Evolutionary conservation across 768 basidiomycete species (phyloP), one percentile per base, ranked within the genome.

Genomic region (Calocybe cyanea): DNA sequence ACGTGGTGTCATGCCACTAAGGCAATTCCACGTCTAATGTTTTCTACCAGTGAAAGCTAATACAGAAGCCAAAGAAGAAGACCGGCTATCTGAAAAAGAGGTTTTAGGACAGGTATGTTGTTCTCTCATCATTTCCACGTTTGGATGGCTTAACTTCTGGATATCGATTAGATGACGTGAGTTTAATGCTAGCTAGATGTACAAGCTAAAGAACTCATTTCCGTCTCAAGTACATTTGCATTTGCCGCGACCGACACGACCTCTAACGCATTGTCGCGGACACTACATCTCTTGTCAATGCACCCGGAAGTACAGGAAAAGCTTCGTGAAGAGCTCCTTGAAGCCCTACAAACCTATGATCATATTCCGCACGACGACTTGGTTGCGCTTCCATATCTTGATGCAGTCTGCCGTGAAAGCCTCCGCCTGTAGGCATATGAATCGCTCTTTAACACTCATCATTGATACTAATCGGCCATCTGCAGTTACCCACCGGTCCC

Each of bases 401-500:
- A 74, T 39, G 65, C 66, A 7, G 51, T 71, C 11, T 64, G 62
- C 44, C 55, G 68, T 15, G 68, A 75, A 48, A 73, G 71, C 0
- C 48, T 70, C 7, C 58, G 75, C 38, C 41, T 71, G 68, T 72
- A 50, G 43, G 67, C 25, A 28, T 11, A 28, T 11, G 11, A 28
- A 28, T 28, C 5, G 11, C 25, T 28, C 11, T 28, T 11, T 11
- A 5, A 28, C 25, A 11, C 11, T 28, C 25, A 28, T 11, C 11
- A 28, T 5, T 28, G 11, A 28, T 28, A n/a, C 11, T 28, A 11
- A 6, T 11, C 11, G 25, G 13, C 2, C 11, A 28, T 34, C 14
- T 21, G 11, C n/a, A 15, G 43, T 31, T 45, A 15, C 30, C 30
- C 20, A 10, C 31, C 39, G 6, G 14, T 25, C 30, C 15, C 28